Percentiles rank a stretch among this genome's conserved stretches.
Conservation (phyloP, 108 stramenopile genomes). For the Conticribra weissflogii region DNA sequence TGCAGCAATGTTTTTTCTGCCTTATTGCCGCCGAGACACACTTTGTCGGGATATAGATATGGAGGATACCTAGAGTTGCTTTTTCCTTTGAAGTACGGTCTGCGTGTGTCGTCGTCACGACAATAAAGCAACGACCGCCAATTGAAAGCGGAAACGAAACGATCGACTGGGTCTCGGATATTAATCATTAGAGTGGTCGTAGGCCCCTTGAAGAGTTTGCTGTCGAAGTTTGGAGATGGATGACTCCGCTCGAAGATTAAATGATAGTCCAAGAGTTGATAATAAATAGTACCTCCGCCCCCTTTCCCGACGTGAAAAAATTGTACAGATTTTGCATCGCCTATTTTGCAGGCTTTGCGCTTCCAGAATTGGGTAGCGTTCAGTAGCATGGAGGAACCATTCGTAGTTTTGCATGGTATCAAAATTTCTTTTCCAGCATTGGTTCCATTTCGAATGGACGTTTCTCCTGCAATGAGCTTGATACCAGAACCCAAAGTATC, state of each 20-base stretch:
- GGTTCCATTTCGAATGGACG: no score
- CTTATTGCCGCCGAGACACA: conserved; percentile 5
- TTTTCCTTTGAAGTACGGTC: no score
- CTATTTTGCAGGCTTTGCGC: background rate
- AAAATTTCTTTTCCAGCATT: background rate
- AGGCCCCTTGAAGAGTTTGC: no score
- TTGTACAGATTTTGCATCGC: background rate
- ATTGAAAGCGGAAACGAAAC: no score
- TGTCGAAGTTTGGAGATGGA: conserved; percentile 12
- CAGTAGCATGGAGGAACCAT: background rate
- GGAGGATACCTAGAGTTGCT: no score
- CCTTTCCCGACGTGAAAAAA: conserved; percentile 23
- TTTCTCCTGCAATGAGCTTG: no score
- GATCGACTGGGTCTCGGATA: no score
- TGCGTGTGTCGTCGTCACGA: no score
- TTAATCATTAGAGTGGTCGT: no score
- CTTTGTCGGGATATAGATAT: conserved; percentile 15
- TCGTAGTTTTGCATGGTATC: background rate
- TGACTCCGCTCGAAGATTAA: conserved; percentile 1
- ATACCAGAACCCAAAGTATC: no score
- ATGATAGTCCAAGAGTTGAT: background rate
- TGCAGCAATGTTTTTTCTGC: background rate
- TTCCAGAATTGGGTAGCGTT: background rate
- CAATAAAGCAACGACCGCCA: no score
- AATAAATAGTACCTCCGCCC: conserved; percentile 15